phyloP scores from a whole-genome alignment of 2,329 filamentous ascomycete genomes.

The Xylariales sp. region DNA sequence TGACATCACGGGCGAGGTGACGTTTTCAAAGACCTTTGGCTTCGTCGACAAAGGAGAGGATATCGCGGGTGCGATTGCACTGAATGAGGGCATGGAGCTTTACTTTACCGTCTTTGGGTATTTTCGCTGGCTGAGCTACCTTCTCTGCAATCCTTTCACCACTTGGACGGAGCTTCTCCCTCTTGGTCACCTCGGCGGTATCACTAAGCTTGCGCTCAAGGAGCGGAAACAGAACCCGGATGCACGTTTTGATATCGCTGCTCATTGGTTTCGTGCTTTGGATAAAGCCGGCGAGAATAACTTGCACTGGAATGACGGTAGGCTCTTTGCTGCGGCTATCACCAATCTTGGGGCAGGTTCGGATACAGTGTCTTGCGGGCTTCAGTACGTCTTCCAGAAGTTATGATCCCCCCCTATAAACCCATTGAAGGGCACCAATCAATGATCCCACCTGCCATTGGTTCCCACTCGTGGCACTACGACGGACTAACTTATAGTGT shows the following conservation, averaged over 20 bases:
- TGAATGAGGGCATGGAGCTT: conserved; percentile 16
- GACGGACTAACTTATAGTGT: background rate
- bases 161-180: conserved; percentile 11
- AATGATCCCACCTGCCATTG: no score
- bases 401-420: no score
- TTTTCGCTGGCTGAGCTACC: conserved; percentile 4
- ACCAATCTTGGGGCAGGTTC: conserved; percentile 3
- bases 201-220: conserved; percentile 5
- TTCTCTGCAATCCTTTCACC: conserved; percentile 7
- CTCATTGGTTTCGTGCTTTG: conserved; percentile 7
- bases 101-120: conserved; percentile 20
- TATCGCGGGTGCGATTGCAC: conserved; percentile 19
- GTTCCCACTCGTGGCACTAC: no score
- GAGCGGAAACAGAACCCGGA: conserved; percentile 9
- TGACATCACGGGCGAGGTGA: conserved; percentile 22
- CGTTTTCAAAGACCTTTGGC: conserved; percentile 22
- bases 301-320: background rate
- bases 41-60: conserved; percentile 23
- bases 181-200: conserved; percentile 10
- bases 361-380: conserved; percentile 1
- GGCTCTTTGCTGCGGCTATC: conserved; percentile 3
- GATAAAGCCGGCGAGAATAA: conserved; percentile 2
- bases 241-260: conserved; percentile 12
- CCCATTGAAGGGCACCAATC: no score
- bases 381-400: background rate